Evolutionary conservation across 2,329 filamentous ascomycete genomes (phyloP), one percentile per base, ranked within the genome.

Genomic region (Colletotrichum australisinense): DNA sequence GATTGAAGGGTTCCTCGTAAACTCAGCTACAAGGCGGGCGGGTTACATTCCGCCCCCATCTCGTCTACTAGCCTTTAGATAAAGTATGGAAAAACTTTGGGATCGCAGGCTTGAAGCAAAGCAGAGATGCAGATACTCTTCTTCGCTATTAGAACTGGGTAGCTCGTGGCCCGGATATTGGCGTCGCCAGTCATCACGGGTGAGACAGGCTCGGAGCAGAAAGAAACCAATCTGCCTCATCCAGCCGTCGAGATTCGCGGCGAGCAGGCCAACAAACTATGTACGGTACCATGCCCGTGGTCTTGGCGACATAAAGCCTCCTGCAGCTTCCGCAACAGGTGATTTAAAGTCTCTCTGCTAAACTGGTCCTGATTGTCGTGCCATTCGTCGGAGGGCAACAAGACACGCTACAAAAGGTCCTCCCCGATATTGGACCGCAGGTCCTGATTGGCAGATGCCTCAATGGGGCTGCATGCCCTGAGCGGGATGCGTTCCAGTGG

Each of bases 331-430:
- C 35, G 14, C 14, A 42, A 42, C 35, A 42, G 35, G 35, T 42
- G 35, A 60, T 55, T 35, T 22, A 16, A 24, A 28, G 46, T 60
- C 56, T 42, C 14, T 42, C 38, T 60, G 46, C 12, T 32, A 26
- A 42, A 38, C 32, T 38, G 57, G 69, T 38, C 64, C 69, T 53
- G 28, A n/a, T 56, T 24, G 65, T 30, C 69, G 52, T 72, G 49
- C 69, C 64, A 72, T 58, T 72, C 64, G 64, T 67, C 35, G 69
- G 38, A 60, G 28, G 46, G 55, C 14, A 65, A 55, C 55, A 42
- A 65, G 35, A 65, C 66, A 35, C 66, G 66, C 70, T 60, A 73
- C 60, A 73, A 58, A 73, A 73, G 70, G 66, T 55, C 58, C 46
- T 26, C 26, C 42, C 38, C 19, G 58, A 55, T 49, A 65, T 73